These are phyloP conservation scores for Citeromyces siamensis DNA, from an alignment of 1,139 yeast species.

Conservation along the genomic window DNA sequence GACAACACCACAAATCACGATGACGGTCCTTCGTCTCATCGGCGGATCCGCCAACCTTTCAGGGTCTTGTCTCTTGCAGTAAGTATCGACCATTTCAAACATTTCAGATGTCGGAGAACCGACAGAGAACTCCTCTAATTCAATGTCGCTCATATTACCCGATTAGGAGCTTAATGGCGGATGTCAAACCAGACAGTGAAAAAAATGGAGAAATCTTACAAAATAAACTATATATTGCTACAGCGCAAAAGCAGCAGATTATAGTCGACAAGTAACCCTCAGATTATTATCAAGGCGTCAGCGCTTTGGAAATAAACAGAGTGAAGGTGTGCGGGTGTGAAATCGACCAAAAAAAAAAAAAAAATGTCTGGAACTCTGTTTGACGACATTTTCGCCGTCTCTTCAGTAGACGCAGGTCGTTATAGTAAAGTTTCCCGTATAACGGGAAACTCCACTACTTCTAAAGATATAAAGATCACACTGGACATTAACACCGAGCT, in stretches of 20 bases:
- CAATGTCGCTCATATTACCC: constrained; percentile 2
- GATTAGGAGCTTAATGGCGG: background rate
- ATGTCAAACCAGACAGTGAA: background rate
- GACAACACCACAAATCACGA: background rate
- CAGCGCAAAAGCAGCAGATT: too few relatives aligned
- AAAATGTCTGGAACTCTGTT: constrained; percentile 74
- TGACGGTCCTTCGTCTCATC: background rate
- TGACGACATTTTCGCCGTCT: constrained; percentile 86
- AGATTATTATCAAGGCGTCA: too few relatives aligned
- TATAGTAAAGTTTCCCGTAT: constrained; percentile 90
- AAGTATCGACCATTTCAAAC: background rate
- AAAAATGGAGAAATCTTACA: too few relatives aligned
- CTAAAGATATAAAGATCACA: constrained; percentile 73
- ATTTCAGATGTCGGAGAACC: constrained; percentile 1
- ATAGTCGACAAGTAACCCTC: too few relatives aligned
- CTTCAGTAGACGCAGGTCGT: constrained; percentile 77
- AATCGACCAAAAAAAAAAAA: too few relatives aligned
- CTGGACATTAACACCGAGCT: constrained; percentile 88
- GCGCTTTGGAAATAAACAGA: too few relatives aligned
- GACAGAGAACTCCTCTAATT: background rate
- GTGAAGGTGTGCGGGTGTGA: too few relatives aligned
- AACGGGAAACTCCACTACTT: constrained; percentile 78
- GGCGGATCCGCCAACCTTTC: constrained; percentile 1
- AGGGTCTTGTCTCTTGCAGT: background rate
- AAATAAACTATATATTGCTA: too few relatives aligned